Evolutionary conservation across 106 monocot species (phyloP).

Genomic region (Ottelia alismoides): DNA sequence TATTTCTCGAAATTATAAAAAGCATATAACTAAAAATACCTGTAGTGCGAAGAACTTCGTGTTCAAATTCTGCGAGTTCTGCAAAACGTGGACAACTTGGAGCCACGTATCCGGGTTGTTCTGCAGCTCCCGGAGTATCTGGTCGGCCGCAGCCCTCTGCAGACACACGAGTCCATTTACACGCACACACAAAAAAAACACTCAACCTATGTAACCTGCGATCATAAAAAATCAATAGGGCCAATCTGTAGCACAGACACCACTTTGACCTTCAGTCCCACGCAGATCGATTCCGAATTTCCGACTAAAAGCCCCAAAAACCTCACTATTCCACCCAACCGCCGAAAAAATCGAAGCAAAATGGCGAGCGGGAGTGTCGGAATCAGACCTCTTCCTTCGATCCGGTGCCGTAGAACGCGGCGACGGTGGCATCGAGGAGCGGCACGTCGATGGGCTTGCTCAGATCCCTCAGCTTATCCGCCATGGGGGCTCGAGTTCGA

Average conservation of each 20-base stretch:
- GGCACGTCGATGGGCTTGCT: slow-evolving; percentile 92
- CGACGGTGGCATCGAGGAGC: too few species aligned
- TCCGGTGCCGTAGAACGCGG: too few species aligned
- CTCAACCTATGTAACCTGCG: too few species aligned
- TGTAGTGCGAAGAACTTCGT: slow-evolving; percentile 93
- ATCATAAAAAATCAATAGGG: too few species aligned
- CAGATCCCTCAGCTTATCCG: slow-evolving; percentile 33
- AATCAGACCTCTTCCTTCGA: slow-evolving; percentile 91
- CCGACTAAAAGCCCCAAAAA: background rate
- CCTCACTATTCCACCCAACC: background rate
- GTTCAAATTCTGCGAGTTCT: slow-evolving; percentile 74
- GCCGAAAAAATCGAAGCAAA: background rate
- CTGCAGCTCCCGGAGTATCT: slow-evolving; percentile 72
- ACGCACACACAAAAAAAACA: too few species aligned
- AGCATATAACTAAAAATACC: too few species aligned
- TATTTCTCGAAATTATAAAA: too few species aligned
- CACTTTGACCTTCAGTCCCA: background rate
- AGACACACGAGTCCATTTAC: too few species aligned
- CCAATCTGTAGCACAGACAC: too few species aligned
- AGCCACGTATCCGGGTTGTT: slow-evolving; percentile 86
- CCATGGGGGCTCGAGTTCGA: slow-evolving; percentile 8
- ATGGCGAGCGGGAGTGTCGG: background rate
- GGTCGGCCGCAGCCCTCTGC: slow-evolving; percentile 81
- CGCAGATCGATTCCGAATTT: background rate
- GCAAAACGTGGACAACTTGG: slow-evolving; percentile 82